Evolutionary conservation across 495 filamentous ascomycete genomes (phyloP), one percentile per base, ranked within the genome.

Genomic region (Hyaloscypha hepaticicola): DNA sequence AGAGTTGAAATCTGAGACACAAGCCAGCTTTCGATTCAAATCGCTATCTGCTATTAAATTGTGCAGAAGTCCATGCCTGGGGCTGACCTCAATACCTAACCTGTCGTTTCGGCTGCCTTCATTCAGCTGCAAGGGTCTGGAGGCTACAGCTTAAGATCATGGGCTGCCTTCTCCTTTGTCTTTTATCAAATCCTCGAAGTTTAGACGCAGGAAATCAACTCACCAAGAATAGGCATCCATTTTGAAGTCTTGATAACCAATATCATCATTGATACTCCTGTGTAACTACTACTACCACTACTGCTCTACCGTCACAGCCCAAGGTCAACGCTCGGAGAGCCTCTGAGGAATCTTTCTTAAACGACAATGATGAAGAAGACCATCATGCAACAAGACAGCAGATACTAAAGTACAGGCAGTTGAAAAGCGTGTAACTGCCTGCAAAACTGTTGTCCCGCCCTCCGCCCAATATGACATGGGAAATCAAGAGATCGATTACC

Each of bases 331-430:
- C 57, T 48, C 33, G 58, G 28, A 53, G 48, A 60, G 60, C 56
- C 62, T 56, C 48, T 56, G 48, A 68, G 66, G 29, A 55, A 55
- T 66, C 62, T 68, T 67, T 65, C 63, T 68, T 70, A 63, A 69
- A 70, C 69, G 58, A 70, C 69, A 68, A 68, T 66, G 58, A 66
- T 63, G 69, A 70, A 68, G 62, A 66, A 59, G 45, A 63, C 65
- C 61, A 70, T 64, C 64, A 70, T 68, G 63, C 59, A 66, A 63
- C 63, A 26, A 41, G 56, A 57, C 34, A 38, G 48, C 64, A 66
- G 25, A 22, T 57, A 66, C 63, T 51, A 64, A 67, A 67, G 62
- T 59, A 26, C 57, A 55, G 50, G 33, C 58, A 66, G 65, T 64
- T 67, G 65, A 64, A 67, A 70, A 67, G 51, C 52, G 25, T 55